Percentiles rank a stretch among this genome's conserved stretches.
Conservation (phyloP, 192 early-diverging fungal genomes). For the Dimargaris cristalligena region DNA sequence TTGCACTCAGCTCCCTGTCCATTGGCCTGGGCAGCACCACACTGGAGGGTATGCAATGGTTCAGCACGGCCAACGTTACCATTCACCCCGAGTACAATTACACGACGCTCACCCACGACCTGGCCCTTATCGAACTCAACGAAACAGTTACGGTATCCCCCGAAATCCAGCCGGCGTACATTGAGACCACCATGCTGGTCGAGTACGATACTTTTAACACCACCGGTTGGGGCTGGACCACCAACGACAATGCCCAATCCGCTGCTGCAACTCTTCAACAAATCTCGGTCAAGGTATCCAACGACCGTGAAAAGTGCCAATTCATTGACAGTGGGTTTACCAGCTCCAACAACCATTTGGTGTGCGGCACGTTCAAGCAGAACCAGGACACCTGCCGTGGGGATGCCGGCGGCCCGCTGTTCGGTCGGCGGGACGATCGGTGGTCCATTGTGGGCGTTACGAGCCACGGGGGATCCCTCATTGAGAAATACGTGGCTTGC, state of each 20-base stretch:
- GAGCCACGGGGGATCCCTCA: not conserved
- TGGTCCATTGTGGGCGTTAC: not conserved
- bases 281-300: not conserved
- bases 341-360: not conserved
- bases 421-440: not conserved
- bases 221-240: not conserved
- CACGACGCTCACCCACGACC: constrained; percentile 17
- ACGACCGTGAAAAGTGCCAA: not conserved
- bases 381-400: not conserved
- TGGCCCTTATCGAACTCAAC: constrained; percentile 19
- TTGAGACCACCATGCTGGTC: not conserved
- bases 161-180: not conserved
- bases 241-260: not conserved
- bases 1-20: not conserved
- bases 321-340: not conserved
- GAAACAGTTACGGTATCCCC: constrained; percentile 16
- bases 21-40: not conserved
- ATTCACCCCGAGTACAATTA: constrained; percentile 19
- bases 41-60: not conserved
- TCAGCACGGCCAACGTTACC: constrained; percentile 12
- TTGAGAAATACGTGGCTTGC: not conserved
- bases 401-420: not conserved
- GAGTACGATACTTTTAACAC: not conserved
- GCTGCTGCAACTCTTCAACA: not conserved
- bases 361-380: not conserved